Evolutionary conservation across 2,329 filamentous ascomycete species (phyloP), one percentile per base, ranked within the genome.

Genomic region (Claviceps purpurea): DNA sequence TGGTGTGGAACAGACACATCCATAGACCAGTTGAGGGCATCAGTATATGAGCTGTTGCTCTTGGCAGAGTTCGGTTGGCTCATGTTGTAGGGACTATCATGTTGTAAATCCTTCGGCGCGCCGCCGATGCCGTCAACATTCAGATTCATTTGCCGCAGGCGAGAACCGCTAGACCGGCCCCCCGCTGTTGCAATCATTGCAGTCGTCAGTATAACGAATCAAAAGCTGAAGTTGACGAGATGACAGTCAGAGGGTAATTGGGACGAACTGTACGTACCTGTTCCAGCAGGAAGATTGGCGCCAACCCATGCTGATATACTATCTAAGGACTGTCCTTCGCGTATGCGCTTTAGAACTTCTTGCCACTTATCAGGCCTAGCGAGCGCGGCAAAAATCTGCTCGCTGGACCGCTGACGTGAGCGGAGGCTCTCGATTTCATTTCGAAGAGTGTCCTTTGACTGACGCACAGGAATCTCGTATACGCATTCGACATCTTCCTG

Each of bases 391-490:
- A 84, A 66, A 48, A 84, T 72, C 34, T 72, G 71, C 26, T 82
- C 76, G 61, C 67, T 79, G 45, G 73, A 73, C 22, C 71, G 73
- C 59, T 81, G 75, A 43, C 75, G 73, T 16, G 70, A 70, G 47
- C 76, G 76, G 39, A 84, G 65, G 26, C 65, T 65, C 50, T 83
- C 80, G 54, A 83, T 79, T 59, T 83, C 79, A 59, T 68, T 69
- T 45, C 80, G 74, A 5, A 84, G 70, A 50, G 75, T 73, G 55
- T 82, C 79, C 55, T 84, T 84, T 11, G 79, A 82, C 57, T 82
- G 79, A 45, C 80, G 78, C 5, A 83, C 74, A 0, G 79, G 80
- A 7, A 81, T 61, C 57, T 83, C 78, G 66, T 84, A 84, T 24
- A 80, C 61, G 55, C 80, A 84, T 24, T 80, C 73, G 41, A 73